Evolutionary conservation across 257 asterid species (phyloP), one percentile per base, ranked within the genome.

Genomic region (Verbena officinalis): DNA sequence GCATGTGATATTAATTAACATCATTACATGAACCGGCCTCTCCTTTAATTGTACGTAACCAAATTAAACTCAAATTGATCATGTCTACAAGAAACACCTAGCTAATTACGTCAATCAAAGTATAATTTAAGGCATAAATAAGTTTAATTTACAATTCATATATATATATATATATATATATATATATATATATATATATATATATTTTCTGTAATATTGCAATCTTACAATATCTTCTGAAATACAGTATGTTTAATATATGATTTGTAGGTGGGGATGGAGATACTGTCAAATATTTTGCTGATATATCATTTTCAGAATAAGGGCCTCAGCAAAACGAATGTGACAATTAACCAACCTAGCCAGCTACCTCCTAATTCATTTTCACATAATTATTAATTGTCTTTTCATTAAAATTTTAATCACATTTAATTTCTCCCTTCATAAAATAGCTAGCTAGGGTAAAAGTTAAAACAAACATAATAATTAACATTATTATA

Each of bases 291-390:
- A 75, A 65, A 49, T 44, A 45, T 54, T 33, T 66, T 75, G 77
- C 73, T 77, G 68, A 70, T 50, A 46, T 34, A 60, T 81, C 86
- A 45, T 72, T 68, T 64, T 81, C 79, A 55, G 63, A 52, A 45
- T 30, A 64, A 70, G 74, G 66, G 52, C 17, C 59, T 20, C 21
- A 65, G 67, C 76, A 73, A 77, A 60, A 69, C 44, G 79, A 77
- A 65, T 64, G 69, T 51, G 79, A 80, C 75, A 22, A 74, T 62
- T 74, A 77, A 77, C 79, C 80, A 64, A 74, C 66, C 27, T 65
- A 45, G 42, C 62, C n/a, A n/a, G n/a, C n/a, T n/a, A 63, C 59
- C 73, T 64, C n/a, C n/a, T n/a, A n/a, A n/a, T n/a, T 77, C 70
- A 4, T 61, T 57, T 64, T 73, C 65, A 65, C 69, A 7, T 48